Conservation (phyloP, 768 basidiomycete species). For the Daedaleopsis nitida region DNA sequence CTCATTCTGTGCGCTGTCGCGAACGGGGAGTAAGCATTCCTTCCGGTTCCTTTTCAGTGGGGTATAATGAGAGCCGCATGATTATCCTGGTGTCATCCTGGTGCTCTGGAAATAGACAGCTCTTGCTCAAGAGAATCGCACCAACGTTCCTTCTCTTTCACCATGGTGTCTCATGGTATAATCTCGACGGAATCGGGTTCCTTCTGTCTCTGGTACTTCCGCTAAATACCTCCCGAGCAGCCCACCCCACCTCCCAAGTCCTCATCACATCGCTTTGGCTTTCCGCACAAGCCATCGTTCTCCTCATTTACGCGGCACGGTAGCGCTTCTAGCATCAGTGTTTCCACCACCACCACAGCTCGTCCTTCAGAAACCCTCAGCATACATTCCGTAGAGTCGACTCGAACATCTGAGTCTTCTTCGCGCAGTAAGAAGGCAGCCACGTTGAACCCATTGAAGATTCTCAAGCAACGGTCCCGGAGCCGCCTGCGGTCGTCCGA, state of each 20-base stretch:
- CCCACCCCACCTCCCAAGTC: conserved; percentile 48
- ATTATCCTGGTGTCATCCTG: no score
- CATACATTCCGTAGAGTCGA: conserved; percentile 25
- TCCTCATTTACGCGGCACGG: conserved; percentile 42
- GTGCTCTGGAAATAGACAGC: no score
- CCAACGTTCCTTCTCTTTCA: no score
- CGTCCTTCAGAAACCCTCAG: conserved; percentile 24
- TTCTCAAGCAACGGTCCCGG: conserved; percentile 43
- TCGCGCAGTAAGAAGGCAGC: conserved; percentile 47
- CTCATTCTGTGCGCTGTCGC: no score
- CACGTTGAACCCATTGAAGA: conserved; percentile 44
- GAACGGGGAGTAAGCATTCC: no score
- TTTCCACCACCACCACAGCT: conserved; percentile 23
- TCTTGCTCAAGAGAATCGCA: no score
- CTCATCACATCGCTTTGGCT: conserved; percentile 35
- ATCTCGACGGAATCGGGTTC: no score
- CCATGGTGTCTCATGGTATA: no score
- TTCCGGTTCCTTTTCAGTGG: no score
- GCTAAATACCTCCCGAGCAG: conserved; percentile 23
- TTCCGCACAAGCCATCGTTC: conserved; percentile 43
- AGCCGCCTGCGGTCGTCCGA: conserved; percentile 41
- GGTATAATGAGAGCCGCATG: no score
- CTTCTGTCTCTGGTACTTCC: no score
- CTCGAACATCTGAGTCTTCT: conserved; percentile 30
- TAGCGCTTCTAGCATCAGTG: conserved; percentile 27